Evolutionary conservation across 805 yeast genomes (phyloP), one percentile per base, ranked within the genome.

Genomic region (Hanseniaspora valbyensis): DNA sequence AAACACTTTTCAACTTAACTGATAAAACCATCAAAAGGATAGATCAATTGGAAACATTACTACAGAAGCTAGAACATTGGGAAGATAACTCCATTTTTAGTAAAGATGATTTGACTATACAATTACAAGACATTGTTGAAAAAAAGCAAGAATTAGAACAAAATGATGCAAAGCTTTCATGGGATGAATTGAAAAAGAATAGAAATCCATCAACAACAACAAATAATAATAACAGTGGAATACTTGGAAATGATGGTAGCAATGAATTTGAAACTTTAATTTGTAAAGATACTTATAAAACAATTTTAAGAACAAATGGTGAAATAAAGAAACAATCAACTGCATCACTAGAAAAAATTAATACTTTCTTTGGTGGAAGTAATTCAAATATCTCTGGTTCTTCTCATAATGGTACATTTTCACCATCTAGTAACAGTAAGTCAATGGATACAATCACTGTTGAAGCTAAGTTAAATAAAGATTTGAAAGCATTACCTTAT

Each of bases 21-120:
- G 28, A 19, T 13, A 26, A 14, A 4, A 29, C 44, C 1, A 25
- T 33, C 3, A 40, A 33, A 8, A 26, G 22, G 12, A 40, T 48
- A 2, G 51, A 48, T 33, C 37, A 40, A 12, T 8, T 48, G 6
- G 44, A 48, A 5, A 48, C 51, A 1, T 40, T 48, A 40, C 18
- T 48, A 21, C 42, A 40, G 26, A 48, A 48, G 18, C n/a, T 48
- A 2, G 18, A 48, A n/a, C 51, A 48, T 25, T 48, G 51, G 51
- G 19, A 25, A 9, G 51, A 48, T 33, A 40, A 32, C 2, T 16
- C 24, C 3, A 30, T 13, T 16, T 48, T 48, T 26, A 32, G 19
- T 13, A 36, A 36, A 32, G 18, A 19, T 25, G 51, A 48, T n/a
- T 40, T 48, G 6, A 32, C 38, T 28, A 30, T 21, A 14, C 44